These are phyloP conservation scores for Pilaira anomala DNA, from an alignment of 192 early-diverging fungal species.

Conservation along the genomic window DNA sequence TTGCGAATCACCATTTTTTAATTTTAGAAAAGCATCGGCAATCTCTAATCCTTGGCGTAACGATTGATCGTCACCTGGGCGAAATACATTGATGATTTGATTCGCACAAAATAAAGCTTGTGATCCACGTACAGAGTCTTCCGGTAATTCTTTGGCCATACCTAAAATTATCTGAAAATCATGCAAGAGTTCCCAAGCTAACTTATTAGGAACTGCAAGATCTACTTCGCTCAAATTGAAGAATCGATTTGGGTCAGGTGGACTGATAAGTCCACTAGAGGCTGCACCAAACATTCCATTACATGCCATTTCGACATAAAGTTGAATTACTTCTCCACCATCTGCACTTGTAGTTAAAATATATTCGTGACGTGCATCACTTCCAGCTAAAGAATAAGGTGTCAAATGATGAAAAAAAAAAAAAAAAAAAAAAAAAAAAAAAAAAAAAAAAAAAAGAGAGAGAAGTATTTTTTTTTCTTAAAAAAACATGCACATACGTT, in stretches of 20 bases:
- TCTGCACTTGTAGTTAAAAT: conserved; percentile 41
- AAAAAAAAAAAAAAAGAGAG: neutral
- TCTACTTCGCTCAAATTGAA: conserved; percentile 61
- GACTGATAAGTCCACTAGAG: conserved; percentile 51
- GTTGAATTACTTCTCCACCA: conserved; percentile 56
- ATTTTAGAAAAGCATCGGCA: conserved; percentile 61
- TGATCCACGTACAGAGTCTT: conserved; percentile 62
- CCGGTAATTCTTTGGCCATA: conserved; percentile 67
- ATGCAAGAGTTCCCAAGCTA: conserved; percentile 66
- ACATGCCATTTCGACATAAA: conserved; percentile 90
- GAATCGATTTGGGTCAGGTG: conserved; percentile 62
- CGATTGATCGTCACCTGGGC: conserved; percentile 46
- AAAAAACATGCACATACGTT: conserved; percentile 1
- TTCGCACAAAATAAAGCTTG: conserved; percentile 86
- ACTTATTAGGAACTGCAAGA: conserved; percentile 66
- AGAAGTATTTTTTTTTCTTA: too few species aligned
- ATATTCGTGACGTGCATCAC: conserved; percentile 55
- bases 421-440: neutral
- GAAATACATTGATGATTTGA: conserved; percentile 71
- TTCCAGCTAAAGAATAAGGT: conserved; percentile 20
- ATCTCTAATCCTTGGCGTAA: conserved; percentile 47
- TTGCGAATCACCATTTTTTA: conserved; percentile 54
- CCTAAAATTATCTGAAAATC: conserved; percentile 77
- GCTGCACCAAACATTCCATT: conserved; percentile 92
- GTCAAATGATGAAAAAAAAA: neutral